phyloP scores from a whole-genome alignment of 2,329 filamentous ascomycete species.

The Meredithiella fracta region DNA sequence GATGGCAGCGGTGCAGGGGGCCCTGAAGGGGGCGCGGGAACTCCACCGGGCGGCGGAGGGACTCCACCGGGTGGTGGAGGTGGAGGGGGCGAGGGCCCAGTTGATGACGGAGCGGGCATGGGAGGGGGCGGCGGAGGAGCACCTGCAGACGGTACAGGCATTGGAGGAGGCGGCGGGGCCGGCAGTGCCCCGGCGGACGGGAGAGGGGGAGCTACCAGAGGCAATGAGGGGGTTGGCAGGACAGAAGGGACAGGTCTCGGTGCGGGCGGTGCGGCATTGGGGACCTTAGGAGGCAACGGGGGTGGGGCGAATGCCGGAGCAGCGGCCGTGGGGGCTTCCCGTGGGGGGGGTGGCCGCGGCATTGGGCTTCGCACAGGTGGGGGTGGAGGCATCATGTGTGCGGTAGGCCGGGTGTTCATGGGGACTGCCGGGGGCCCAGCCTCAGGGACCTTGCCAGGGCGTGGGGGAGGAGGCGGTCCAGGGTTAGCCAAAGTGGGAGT shows the following conservation, averaged over 20 bases:
- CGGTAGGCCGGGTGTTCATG: conserved; percentile 6
- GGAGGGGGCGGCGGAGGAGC: conserved; percentile 25
- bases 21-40: conserved; percentile 25
- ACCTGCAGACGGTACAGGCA: conserved; percentile 31
- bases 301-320: conserved; percentile 20
- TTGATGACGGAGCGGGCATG: conserved; percentile 21
- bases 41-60: conserved; percentile 16
- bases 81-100: conserved; percentile 29
- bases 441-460: conserved; percentile 9
- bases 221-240: conserved; percentile 15
- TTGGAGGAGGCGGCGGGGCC: conserved; percentile 28
- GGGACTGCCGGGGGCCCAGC: conserved; percentile 15
- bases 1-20: conserved; percentile 33
- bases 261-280: conserved; percentile 8
- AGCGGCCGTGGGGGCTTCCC: conserved; percentile 17
- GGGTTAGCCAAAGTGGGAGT: conserved; percentile 9
- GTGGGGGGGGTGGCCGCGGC: conserved; percentile 18
- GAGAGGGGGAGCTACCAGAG: conserved; percentile 42
- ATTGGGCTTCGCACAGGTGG: conserved; percentile 10
- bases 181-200: conserved; percentile 33
- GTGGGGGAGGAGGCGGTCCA: conserved; percentile 12
- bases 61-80: conserved; percentile 24
- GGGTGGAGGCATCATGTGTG: conserved; percentile 11
- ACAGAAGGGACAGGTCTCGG: conserved; percentile 4
- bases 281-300: conserved; percentile 16